Base-by-base conservation (phyloP, 2,329 filamentous ascomycete genomes). In the Aspergillus novofumigatus region DNA sequence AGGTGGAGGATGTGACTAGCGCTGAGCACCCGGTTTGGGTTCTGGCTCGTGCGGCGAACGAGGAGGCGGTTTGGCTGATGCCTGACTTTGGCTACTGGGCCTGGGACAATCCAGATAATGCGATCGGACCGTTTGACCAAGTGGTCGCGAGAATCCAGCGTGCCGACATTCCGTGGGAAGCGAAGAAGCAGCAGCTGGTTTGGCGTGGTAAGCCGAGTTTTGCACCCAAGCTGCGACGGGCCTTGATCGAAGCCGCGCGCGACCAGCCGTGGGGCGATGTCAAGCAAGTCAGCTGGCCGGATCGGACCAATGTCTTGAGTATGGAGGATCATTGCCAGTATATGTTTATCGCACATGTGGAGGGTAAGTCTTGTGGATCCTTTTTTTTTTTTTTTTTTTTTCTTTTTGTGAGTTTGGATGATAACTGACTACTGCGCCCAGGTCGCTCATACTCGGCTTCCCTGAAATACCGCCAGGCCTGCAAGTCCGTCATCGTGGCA, bases 281-380 rank as follows among this genome's bases (percentile, higher is more conserved):
- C 23, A 73, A 73, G 59, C 68, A 70, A 52, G 67, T 77, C 29
- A 65, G 74, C 51, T 79, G 77, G 75, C 61, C 65, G n/a, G 67
- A 70, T 7, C 72, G 71, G 23, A 62, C 70, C 42, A 76, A 81
- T 56, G 74, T 80, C 6, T 64, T 81, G 3, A 73, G 69, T 28
- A 81, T 82, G 67, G 76, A 79, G 38, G 78, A 82, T 53, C 80
- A 82, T 65, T 83, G 81, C 67, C 72, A 74, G 38, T 83, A 81
- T 61, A 79, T 79, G 67, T 83, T 78, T 60, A 77, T 82, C 23
- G 76, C 79, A 3, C 80, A 83, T 60, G 80, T 80, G 3, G 81
- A 83, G 71, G 81, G 80, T 66, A 72, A 67, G 65, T 51, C 10
- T 35, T 10, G 4, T 3, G 25, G 32, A 6, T 8, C 6, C 21